Evolutionary conservation across 331 rosid species (phyloP).

Genomic region (Acacia concinna): DNA sequence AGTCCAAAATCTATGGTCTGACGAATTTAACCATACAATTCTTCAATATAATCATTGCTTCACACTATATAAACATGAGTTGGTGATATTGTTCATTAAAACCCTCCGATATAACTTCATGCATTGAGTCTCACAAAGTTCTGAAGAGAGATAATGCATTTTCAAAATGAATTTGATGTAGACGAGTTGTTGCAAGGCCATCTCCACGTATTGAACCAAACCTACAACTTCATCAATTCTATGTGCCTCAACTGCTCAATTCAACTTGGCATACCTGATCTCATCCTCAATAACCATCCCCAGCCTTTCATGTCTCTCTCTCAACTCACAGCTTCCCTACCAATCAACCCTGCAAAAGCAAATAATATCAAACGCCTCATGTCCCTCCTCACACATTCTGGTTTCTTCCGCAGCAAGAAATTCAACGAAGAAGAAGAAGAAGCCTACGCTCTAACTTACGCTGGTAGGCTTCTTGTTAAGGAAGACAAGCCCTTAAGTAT

Average conservation of each 20-base stretch:
- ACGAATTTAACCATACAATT: no score
- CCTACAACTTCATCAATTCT: background rate
- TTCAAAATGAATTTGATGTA: background rate
- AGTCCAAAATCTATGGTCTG: no score
- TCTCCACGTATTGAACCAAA: background rate
- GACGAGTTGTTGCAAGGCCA: background rate
- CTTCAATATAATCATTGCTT: no score
- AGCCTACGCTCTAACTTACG: background rate
- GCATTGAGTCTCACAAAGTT: background rate
- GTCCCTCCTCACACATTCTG: background rate
- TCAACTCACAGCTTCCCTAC: background rate
- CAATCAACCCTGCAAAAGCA: background rate
- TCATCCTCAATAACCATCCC: background rate
- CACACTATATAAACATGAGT: no score
- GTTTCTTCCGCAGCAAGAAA: background rate
- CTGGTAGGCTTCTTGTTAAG: constrained; percentile 23
- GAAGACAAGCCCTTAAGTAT: constrained; percentile 15
- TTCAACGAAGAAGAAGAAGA: background rate
- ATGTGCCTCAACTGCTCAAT: background rate
- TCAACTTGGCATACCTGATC: background rate
- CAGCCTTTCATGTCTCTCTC: background rate
- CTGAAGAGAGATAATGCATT: background rate
- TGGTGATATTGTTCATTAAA: no score
- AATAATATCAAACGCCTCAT: background rate
- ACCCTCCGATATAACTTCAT: background rate